Conservation (phyloP, 257 asterid genomes). For the Solanum infundibuliforme region DNA sequence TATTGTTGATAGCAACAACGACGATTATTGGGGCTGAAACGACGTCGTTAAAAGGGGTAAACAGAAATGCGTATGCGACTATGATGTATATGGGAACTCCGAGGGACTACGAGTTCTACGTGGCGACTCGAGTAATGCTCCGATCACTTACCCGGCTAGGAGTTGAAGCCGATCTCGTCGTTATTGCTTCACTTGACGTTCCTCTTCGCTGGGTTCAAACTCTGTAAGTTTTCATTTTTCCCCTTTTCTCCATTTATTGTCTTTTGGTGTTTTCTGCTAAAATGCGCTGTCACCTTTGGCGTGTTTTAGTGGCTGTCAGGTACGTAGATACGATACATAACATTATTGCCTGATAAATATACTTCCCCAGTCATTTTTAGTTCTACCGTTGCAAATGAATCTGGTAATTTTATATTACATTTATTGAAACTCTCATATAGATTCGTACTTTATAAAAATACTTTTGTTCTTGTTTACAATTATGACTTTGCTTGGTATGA, state of each 20-base stretch:
- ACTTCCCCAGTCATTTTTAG: background rate
- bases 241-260: background rate
- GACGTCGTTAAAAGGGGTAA: background rate
- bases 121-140: constrained; percentile 85
- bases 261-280: background rate
- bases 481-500: background rate
- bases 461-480: background rate
- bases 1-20: background rate
- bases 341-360: background rate
- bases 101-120: constrained; percentile 86
- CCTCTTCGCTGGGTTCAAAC: constrained; percentile 72
- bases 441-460: background rate
- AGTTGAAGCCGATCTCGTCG: constrained; percentile 84
- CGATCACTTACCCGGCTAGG: constrained; percentile 45
- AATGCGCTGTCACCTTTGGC: background rate
- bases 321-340: background rate
- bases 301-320: background rate
- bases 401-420: background rate
- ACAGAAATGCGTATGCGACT: constrained; percentile 75
- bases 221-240: constrained; percentile 39
- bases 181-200: constrained; percentile 93
- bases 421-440: background rate
- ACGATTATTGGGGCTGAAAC: background rate
- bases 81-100: constrained; percentile 99
- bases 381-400: background rate